Conservation (phyloP, 257 asterid species). For the Craterostigma plantagineum region DNA sequence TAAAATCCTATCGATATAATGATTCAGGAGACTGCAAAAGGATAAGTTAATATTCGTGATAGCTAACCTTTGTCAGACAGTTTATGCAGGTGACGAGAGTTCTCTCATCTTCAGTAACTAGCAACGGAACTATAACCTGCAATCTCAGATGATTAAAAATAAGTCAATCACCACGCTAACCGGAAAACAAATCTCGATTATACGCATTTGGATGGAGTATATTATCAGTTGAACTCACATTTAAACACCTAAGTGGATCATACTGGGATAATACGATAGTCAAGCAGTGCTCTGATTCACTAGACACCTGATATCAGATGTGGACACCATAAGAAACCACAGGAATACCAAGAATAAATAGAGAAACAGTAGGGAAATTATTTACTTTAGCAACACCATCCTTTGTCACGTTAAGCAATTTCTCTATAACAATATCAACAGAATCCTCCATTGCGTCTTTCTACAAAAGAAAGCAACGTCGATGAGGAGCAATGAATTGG, state of each 20-base stretch:
- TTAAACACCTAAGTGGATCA: slow-evolving; percentile 83
- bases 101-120: slow-evolving; percentile 92
- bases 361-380: slow-evolving; percentile 9
- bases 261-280: slow-evolving; percentile 58
- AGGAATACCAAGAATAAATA: slow-evolving; percentile 1
- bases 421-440: slow-evolving; percentile 74
- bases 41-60: neutral
- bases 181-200: neutral
- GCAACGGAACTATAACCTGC: slow-evolving; percentile 92
- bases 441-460: slow-evolving; percentile 89
- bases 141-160: slow-evolving; percentile 5
- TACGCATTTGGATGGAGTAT: slow-evolving; percentile 1
- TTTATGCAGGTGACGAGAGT: slow-evolving; percentile 91
- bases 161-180: slow-evolving; percentile 5
- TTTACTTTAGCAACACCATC: slow-evolving; percentile 65
- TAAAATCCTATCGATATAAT: neutral
- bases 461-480: slow-evolving; percentile 20
- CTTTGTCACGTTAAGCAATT: slow-evolving; percentile 72
- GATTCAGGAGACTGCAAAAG: neutral
- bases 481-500: slow-evolving; percentile 5
- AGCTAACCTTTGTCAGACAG: slow-evolving; percentile 85
- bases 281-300: slow-evolving; percentile 83
- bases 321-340: slow-evolving; percentile 7
- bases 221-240: slow-evolving; percentile 33
- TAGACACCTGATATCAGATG: slow-evolving; percentile 44